Evolutionary conservation across 169 alveolate genomes (phyloP), one percentile per base, ranked within the genome.

Genomic region (Ichthyophthirius multifiliis): DNA sequence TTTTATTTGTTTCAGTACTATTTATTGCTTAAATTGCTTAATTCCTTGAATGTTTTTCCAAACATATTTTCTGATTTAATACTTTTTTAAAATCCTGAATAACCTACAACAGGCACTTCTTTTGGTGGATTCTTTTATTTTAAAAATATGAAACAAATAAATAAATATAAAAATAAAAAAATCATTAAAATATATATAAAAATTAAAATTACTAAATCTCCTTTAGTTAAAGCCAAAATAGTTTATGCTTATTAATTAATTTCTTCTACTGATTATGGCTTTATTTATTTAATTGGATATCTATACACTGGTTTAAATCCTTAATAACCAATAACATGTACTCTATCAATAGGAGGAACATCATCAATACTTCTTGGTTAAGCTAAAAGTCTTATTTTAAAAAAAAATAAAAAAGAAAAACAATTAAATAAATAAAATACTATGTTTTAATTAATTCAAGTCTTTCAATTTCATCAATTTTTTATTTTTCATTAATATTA

Each of bases 321-420:
- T 32, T 81, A 63, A 81, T 81, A 81, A 3, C 86, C 86, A 41
- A 81, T 76, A 27, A 81, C 82, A 16, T 81, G 86, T 37, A 81
- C 44, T 81, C 86, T 81, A 81, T 81, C 86, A 0, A 81, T 81
- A 5, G 86, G 86, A 20, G 86, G 86, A 2, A 81, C 73, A 81
- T 81, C 86, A 47, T 81, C 48, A 27, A 81, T 81, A n/a, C 76
- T 39, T 81, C 73, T 81, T n/a, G 86, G 86, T 48, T 64, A 43
- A 2, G 55, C 32, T 45, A 62, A 46, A 35, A 45, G 34, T 12
- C 48, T 35, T 20, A 12, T 20, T 20, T 32, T 13, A 30, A 31
- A 10, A 12, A 18, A 15, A 64, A 64, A 15, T 2, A 1, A 2
- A 15, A 5, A 34, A 32, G 7, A 15, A 2, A 27, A 13, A 9